Evolutionary conservation across 805 yeast genomes (phyloP).

Genomic region (Clavispora phyllophila): DNA sequence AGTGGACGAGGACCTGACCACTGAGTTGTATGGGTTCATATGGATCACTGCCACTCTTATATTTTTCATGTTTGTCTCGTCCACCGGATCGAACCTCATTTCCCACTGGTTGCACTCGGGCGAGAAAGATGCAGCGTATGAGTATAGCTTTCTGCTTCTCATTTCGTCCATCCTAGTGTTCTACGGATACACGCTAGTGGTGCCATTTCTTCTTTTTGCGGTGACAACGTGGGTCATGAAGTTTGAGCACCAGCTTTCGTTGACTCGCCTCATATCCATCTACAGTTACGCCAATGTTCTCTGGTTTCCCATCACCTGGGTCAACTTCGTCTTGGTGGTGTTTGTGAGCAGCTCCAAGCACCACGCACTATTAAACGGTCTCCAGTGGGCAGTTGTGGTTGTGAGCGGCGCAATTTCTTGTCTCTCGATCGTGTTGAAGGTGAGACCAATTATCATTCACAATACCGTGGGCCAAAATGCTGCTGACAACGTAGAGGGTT

Average conservation of each 20-base stretch:
- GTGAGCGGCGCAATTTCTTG: slow-evolving; percentile 62
- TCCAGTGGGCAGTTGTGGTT: slow-evolving; percentile 61
- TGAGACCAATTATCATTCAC: slow-evolving; percentile 32
- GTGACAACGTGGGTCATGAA: slow-evolving; percentile 50
- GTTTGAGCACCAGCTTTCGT: slow-evolving; percentile 43
- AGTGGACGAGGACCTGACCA: slow-evolving; percentile 25
- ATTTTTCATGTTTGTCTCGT: slow-evolving; percentile 67
- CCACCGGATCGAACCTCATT: slow-evolving; percentile 64
- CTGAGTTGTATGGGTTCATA: slow-evolving; percentile 80
- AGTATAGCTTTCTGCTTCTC: slow-evolving; percentile 56
- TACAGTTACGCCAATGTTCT: slow-evolving; percentile 81
- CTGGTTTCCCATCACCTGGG: slow-evolving; percentile 79
- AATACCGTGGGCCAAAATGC: slow-evolving; percentile 29
- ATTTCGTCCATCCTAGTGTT: slow-evolving; percentile 65
- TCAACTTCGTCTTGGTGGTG: slow-evolving; percentile 54
- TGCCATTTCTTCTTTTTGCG: slow-evolving; percentile 56
- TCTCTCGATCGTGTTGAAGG: slow-evolving; percentile 44
- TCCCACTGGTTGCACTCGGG: slow-evolving; percentile 46
- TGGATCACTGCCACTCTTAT: slow-evolving; percentile 88
- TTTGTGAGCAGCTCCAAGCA: slow-evolving; percentile 34
- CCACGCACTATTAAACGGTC: slow-evolving; percentile 35
- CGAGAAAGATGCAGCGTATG: slow-evolving; percentile 40
- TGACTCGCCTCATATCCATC: slow-evolving; percentile 61
- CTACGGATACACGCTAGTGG: slow-evolving; percentile 68
- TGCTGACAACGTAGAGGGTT: slow-evolving; percentile 23